phyloP scores from a whole-genome alignment of 257 asterid genomes.

The Cynanchum wilfordii region DNA sequence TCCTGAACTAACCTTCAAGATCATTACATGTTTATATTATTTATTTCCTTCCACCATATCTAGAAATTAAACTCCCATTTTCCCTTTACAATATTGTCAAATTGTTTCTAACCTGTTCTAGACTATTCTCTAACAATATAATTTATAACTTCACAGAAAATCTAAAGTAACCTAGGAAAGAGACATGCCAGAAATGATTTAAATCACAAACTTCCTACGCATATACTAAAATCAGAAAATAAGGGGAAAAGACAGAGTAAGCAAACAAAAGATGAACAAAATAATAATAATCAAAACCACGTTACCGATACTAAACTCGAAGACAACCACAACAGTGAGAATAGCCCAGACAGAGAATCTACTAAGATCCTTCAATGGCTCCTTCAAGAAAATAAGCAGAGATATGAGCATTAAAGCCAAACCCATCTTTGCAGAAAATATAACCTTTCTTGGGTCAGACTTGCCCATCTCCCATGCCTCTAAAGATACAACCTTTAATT shows the following conservation, averaged over 20 bases:
- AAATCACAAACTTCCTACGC: neutral
- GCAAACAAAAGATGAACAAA: neutral
- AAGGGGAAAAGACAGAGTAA: neutral
- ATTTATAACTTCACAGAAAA: neutral
- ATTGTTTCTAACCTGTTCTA: neutral
- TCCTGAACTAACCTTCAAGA: neutral
- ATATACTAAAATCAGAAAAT: neutral
- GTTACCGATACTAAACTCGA: conserved; percentile 79
- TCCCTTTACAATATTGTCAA: too few relatives aligned
- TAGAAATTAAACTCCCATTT: too few relatives aligned
- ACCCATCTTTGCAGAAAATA: conserved; percentile 66
- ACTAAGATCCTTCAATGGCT: conserved; percentile 48
- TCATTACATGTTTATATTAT: neutral
- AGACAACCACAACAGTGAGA: conserved; percentile 67
- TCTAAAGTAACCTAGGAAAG: neutral
- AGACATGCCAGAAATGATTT: neutral
- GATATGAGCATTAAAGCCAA: conserved; percentile 59
- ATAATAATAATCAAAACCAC: neutral
- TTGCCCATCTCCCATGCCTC: conserved; percentile 55
- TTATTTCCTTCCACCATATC: neutral
- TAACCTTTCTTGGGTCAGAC: conserved; percentile 57
- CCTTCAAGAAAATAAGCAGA: conserved; percentile 47
- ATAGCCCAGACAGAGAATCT: conserved; percentile 70
- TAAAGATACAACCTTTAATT: conserved; percentile 14
- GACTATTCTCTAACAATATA: neutral